Base-by-base conservation (phyloP, 2,329 filamentous ascomycete species). In the Blumeria hordei region DNA sequence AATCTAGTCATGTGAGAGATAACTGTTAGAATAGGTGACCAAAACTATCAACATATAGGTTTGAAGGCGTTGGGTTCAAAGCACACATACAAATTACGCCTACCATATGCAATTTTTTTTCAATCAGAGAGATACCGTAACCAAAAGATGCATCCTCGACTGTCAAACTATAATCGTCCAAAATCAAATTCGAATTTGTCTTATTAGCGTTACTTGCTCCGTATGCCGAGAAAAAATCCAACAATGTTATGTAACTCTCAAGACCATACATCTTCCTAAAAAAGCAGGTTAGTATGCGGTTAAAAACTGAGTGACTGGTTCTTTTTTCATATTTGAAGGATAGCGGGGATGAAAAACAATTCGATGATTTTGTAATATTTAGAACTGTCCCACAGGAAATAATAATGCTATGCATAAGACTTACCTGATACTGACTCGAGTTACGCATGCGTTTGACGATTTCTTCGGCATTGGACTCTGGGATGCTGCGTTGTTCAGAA, bases 391-490 rank as follows among this genome's bases (percentile, higher is more conserved):
- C 50, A 21, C 55, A 43, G 34, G 16, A 52, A 55, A 57, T 43
- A 33, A 41, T 45, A 54, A 28, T 49, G 8, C 55, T 28, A 47
- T 21, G 18, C 8, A 14, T 14, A 28, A 12, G 5, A 57, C 65
- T 56, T 77, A 81, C 92, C 76, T 98, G 93, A 74, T 98, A 98
- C 69, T 92, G 86, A 69, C 94, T 95, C 60, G 83, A 81, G 61
- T 85, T 82, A 65, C 92, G 82, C 90, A 98, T 95, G 63, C 82
- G 82, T 78, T 96, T 98, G 58, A 98, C 88, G 64, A 95, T 81
- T 66, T 96, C 90, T 70, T 98, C 92, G 12, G 80, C 92, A 75
- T 94, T 94, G 59, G 82, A 74, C 64, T 90, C 83, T 1, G 86
- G 74, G 57, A 96, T 75, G 53, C 83, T 83, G 55, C 92, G 78